phyloP scores from a whole-genome alignment of 2,329 filamentous ascomycete species.

The Colletotrichum spinosum region DNA sequence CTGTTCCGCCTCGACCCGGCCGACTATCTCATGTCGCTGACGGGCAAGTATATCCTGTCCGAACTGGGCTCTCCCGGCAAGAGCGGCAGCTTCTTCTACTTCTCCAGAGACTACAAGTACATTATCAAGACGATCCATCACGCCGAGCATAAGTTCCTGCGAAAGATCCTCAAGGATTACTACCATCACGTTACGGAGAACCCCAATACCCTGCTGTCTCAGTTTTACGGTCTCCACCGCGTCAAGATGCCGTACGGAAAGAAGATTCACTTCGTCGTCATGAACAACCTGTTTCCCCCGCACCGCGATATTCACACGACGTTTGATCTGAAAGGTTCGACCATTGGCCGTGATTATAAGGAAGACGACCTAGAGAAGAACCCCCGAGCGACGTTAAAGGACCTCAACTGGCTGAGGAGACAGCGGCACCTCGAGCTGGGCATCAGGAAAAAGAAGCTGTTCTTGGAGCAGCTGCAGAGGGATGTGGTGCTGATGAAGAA shows the following conservation, averaged over 20 bases:
- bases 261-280: slow-evolving; percentile 99
- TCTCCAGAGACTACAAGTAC: slow-evolving; percentile 99
- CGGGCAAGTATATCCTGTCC: slow-evolving; percentile 97
- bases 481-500: slow-evolving; percentile 90
- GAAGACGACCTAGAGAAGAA: slow-evolving; percentile 91
- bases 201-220: slow-evolving; percentile 95
- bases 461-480: slow-evolving; percentile 87
- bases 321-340: slow-evolving; percentile 97
- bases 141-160: slow-evolving; percentile 87
- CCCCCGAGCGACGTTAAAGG: slow-evolving; percentile 92
- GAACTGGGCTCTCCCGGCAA: slow-evolving; percentile 97
- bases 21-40: slow-evolving; percentile 97
- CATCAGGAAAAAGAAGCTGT: slow-evolving; percentile 86
- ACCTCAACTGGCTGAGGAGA: slow-evolving; percentile 94
- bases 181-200: slow-evolving; percentile 93
- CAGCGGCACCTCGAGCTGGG: slow-evolving; percentile 90
- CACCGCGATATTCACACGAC: slow-evolving; percentile 98
- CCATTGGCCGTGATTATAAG: slow-evolving; percentile 89
- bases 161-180: slow-evolving; percentile 89
- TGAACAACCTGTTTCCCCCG: slow-evolving; percentile 99
- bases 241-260: slow-evolving; percentile 98
- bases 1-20: slow-evolving; percentile 94
- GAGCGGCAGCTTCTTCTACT: slow-evolving; percentile 99
- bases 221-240: slow-evolving; percentile 96
- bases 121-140: slow-evolving; percentile 99